A percentile compares a stretch with the other conserved stretches of the same genome.
Evolutionary conservation across 1,139 yeast species (phyloP).

Genomic region (Barnettozyma hawaiiensis): DNA sequence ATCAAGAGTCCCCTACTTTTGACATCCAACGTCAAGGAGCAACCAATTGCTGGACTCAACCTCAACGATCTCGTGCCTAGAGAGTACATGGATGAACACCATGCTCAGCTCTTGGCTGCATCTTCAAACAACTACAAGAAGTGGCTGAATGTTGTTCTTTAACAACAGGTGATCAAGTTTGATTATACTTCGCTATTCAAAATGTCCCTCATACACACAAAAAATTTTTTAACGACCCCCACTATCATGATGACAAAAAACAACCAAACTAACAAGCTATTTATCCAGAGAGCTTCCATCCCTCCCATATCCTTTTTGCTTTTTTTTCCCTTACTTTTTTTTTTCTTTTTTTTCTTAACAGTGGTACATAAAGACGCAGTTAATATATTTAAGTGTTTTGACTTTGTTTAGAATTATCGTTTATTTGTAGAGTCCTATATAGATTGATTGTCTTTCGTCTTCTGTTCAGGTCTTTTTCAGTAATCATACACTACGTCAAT

Average conservation of each 20-base stretch:
- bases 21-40: constrained; percentile 22
- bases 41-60: constrained; percentile 21
- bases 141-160: constrained; percentile 23
- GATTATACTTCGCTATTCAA: neutral
- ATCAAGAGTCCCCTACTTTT: constrained; percentile 25
- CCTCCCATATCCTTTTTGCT: neutral
- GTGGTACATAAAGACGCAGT: neutral
- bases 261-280: neutral
- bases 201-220: neutral
- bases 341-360: neutral
- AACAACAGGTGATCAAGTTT: neutral
- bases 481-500: no score
- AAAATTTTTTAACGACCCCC: constrained; percentile 7
- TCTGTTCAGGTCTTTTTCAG: no score
- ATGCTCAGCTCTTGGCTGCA: constrained; percentile 20
- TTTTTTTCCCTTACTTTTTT: neutral
- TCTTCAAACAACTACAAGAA: constrained; percentile 26
- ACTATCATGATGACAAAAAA: constrained; percentile 1
- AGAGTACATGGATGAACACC: constrained; percentile 14
- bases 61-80: constrained; percentile 22
- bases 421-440: no score
- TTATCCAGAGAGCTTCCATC: neutral
- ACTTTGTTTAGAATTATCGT: neutral
- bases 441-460: no score
- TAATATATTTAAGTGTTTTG: neutral